Conservation (phyloP, 2,329 filamentous ascomycete species). For the Apiospora hydei region DNA sequence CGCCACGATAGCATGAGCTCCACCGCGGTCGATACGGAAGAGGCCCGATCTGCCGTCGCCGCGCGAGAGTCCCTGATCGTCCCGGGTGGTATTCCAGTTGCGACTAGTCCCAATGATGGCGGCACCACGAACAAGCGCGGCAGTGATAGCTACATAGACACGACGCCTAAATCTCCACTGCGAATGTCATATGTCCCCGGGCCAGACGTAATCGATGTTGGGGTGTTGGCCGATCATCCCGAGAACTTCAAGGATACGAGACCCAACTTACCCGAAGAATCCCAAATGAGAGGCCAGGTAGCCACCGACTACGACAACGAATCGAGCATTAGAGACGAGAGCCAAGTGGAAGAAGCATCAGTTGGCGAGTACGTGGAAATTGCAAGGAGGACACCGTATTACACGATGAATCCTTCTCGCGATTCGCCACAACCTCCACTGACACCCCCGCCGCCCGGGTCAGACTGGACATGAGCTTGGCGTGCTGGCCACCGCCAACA, state of each 20-base stretch:
- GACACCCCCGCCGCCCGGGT: background rate
- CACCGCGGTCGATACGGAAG: background rate
- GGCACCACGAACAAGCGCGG: background rate
- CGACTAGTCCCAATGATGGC: background rate
- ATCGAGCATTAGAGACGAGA: accelerated
- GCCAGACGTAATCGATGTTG: background rate
- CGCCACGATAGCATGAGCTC: background rate
- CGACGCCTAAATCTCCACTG: background rate
- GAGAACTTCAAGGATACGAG: background rate
- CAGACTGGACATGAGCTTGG: background rate
- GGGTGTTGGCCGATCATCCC: background rate
- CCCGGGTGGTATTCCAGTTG: background rate
- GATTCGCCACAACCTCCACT: background rate
- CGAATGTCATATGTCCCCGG: background rate
- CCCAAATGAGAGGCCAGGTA: background rate
- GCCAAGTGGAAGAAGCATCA: background rate
- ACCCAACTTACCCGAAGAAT: background rate
- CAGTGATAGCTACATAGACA: background rate
- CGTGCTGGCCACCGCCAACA: background rate
- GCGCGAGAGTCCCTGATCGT: background rate
- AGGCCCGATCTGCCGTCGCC: background rate
- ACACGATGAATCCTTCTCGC: background rate
- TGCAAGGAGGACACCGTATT: background rate
- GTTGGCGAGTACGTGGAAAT: background rate
- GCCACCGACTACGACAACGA: background rate